phyloP scores from a whole-genome alignment of 331 rosid genomes.

The Quercus phellos region DNA sequence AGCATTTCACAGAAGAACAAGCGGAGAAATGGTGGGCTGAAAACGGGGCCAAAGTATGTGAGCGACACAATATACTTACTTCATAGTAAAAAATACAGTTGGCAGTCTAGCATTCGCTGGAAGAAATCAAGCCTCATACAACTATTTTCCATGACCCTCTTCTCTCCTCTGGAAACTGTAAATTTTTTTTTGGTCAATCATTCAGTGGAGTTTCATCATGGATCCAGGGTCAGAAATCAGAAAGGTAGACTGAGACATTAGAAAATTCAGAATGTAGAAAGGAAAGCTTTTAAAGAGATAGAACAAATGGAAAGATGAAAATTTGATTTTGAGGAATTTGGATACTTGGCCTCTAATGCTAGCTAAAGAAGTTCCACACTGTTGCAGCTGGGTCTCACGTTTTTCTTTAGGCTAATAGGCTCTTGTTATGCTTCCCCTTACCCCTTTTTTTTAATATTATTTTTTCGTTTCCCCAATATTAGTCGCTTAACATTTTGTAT shows the following conservation, averaged over 20 bases:
- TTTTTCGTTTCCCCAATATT: neutral
- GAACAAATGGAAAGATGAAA: neutral
- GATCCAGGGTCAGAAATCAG: neutral
- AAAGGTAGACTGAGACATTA: neutral
- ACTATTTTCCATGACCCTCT: neutral
- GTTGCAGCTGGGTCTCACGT: neutral
- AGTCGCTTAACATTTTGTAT: neutral
- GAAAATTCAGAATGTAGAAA: neutral
- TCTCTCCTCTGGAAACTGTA: too few relatives aligned
- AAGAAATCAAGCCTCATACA: neutral
- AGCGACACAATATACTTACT: slow-evolving; percentile 51
- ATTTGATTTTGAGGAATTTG: neutral
- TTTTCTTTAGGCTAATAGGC: neutral
- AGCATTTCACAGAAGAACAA: slow-evolving; percentile 71
- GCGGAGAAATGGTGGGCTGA: slow-evolving; percentile 95
- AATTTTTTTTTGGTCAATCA: too few relatives aligned
- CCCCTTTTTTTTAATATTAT: neutral
- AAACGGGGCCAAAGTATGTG: slow-evolving; percentile 58
- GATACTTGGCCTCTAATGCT: neutral
- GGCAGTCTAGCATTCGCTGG: neutral
- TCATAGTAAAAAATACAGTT: slow-evolving; percentile 22
- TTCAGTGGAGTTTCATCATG: neutral
- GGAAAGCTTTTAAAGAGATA: neutral
- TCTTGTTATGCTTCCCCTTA: too few relatives aligned
- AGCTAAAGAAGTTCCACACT: neutral